Percentiles rank a stretch among this genome's conserved stretches.
These are phyloP conservation scores for Ulota crispa DNA, from an alignment of 225 moss, liverwort and hornwort genomes.

Conservation along the genomic window DNA sequence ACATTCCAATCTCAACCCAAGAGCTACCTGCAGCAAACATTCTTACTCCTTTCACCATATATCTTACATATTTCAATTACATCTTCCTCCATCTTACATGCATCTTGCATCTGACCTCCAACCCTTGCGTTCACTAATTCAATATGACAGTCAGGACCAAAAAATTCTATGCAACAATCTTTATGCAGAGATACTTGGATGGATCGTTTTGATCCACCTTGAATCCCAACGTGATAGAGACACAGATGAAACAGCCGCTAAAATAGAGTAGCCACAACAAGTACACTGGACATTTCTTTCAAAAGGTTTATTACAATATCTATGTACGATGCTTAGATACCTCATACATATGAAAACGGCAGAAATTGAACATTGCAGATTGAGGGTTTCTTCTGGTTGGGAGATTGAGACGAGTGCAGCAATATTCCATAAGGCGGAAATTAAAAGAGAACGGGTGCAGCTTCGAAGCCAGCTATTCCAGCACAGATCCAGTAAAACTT, in stretches of 20 bases:
- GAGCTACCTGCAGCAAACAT: neutral
- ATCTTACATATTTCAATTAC: neutral
- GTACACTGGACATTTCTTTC: neutral
- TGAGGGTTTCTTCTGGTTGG: slow-evolving; percentile 17
- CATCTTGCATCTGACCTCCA: neutral
- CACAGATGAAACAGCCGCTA: neutral
- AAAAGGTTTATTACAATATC: neutral
- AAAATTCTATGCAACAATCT: neutral
- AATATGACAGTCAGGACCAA: neutral
- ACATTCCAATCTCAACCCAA: neutral
- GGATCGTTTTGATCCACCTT: neutral
- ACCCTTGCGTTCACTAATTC: neutral
- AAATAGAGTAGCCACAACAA: neutral
- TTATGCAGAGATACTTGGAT: neutral
- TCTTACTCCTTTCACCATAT: neutral
- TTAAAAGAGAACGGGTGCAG: slow-evolving; percentile 8
- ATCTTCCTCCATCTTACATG: neutral
- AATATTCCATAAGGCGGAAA: slow-evolving; percentile 31
- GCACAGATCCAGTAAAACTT: slow-evolving; percentile 20
- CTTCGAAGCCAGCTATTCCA: slow-evolving; percentile 34
- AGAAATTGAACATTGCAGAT: slow-evolving; percentile 25
- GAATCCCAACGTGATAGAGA: neutral
- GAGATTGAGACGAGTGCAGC: slow-evolving; percentile 27
- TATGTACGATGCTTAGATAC: slow-evolving; percentile 8
- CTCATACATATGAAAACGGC: slow-evolving; percentile 28